Evolutionary conservation across 2,329 filamentous ascomycete species (phyloP), one percentile per base, ranked within the genome.

Genomic region (Fusarium ramigenum): DNA sequence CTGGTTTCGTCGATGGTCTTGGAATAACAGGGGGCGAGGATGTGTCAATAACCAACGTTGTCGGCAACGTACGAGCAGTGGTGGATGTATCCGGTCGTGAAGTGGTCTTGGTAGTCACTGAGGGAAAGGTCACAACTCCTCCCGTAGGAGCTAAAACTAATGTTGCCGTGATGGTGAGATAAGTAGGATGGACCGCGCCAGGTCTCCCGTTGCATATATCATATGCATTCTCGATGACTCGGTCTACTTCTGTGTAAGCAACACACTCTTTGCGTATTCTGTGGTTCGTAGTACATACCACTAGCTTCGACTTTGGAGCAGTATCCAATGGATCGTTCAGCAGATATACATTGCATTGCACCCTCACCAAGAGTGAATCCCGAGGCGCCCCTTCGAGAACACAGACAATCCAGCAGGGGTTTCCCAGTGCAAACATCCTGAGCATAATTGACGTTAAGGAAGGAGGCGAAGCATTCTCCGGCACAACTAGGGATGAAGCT

Each of bases 341-440:
- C 88, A 14, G 88, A 83, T 39, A 93, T 86, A 79, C 93, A 95
- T 77, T 91, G 88, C 70, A 93, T 81, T 9, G 90, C 91, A 16
- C 87, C 92, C 81, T 94, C 93, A n/a, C 91, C 92, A 53, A 94
- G 77, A 4, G 93, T 94, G 75, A 90, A 92, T 15, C 90, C 91
- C 36, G 87, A 87, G 18, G 80, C 82, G 14, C 91, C 91, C 39
- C 84, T 84, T 65, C 86, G 85, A 42, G 86, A 86, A 79, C 93
- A 95, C 11, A 94, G 84, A 74, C 91, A 93, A 76, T 85, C 82
- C 73, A 93, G 79, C 32, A 90, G 85, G 16, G 87, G 84, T 19
- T 82, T 82, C 39, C 81, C 78, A 36, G 84, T 84, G 76, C 91
- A 92, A 53, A 79, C 78, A 56, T 80, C 81, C 25, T 79, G 76